A percentile compares a stretch with the other conserved stretches of the same genome.
Evolutionary conservation across 306 rosid genomes (phyloP).

Genomic region (Alnus glutinosa): DNA sequence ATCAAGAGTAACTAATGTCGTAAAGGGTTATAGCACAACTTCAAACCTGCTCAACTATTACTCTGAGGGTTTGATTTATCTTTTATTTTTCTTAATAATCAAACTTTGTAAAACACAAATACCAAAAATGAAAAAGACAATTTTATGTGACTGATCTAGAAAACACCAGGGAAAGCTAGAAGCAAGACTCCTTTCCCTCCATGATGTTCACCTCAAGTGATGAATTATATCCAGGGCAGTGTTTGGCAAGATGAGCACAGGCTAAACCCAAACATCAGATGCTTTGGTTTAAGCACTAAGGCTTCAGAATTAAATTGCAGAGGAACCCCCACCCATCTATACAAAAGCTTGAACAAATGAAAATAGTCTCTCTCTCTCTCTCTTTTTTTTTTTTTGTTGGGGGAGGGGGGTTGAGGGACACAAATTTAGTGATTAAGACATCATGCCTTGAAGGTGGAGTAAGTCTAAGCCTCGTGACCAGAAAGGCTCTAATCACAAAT

Average conservation of each 20-base stretch:
- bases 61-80: background rate
- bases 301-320: background rate
- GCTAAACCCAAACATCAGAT: background rate
- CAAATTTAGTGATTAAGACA: background rate
- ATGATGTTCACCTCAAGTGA: background rate
- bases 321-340: background rate
- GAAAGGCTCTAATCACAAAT: background rate
- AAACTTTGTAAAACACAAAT: background rate
- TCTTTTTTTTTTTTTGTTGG: too few relatives aligned
- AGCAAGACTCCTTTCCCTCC: background rate
- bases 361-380: too few relatives aligned
- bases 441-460: background rate
- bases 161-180: background rate
- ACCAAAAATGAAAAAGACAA: background rate
- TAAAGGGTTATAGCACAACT: background rate
- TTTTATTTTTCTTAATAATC: background rate
- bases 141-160: background rate
- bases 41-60: constrained; percentile 2
- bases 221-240: background rate
- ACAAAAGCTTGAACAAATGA: background rate
- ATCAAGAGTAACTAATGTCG: background rate
- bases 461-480: background rate
- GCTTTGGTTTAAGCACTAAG: background rate
- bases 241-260: background rate
- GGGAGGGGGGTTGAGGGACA: background rate